Conservation (phyloP, 441 rosid species). For the Croton setiger region DNA sequence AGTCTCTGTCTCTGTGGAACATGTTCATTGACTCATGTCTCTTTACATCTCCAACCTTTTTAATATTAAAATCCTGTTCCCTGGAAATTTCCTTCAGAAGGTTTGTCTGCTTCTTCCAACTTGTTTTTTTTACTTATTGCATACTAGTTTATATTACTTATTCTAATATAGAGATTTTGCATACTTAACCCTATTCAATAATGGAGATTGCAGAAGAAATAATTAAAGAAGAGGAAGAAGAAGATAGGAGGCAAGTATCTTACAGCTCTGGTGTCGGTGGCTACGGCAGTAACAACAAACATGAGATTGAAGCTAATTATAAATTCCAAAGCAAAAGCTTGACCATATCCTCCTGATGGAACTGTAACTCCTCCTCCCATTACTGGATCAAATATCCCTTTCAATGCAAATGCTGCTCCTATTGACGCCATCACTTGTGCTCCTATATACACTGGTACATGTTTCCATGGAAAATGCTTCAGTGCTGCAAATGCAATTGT, state of each 20-base stretch:
- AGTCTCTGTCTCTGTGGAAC: not conserved
- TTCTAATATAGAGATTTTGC: too few relatives aligned
- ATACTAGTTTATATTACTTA: too few relatives aligned
- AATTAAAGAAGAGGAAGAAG: not conserved
- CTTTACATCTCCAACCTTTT: not conserved
- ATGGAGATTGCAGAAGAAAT: too few relatives aligned
- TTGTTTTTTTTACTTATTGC: too few relatives aligned
- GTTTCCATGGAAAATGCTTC: constrained; percentile 87
- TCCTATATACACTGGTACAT: constrained; percentile 72
- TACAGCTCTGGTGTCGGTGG: constrained; percentile 90
- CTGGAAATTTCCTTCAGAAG: constrained; percentile 5
- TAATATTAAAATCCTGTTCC: constrained; percentile 4
- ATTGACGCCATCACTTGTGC: constrained; percentile 73
- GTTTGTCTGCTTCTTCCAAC: constrained; percentile 6
- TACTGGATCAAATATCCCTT: constrained; percentile 57
- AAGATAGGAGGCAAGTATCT: constrained; percentile 19
- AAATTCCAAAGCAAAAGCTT: constrained; percentile 76
- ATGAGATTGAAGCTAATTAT: constrained; percentile 78
- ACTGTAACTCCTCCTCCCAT: constrained; percentile 83
- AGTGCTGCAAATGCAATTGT: constrained; percentile 82
- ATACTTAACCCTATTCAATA: too few relatives aligned
- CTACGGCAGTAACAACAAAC: constrained; percentile 80
- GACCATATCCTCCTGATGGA: constrained; percentile 54
- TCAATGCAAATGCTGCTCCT: constrained; percentile 69
- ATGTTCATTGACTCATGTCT: constrained; percentile 19